Base-by-base conservation (phyloP, 768 basidiomycete species). In the Amanita polypyramis region DNA sequence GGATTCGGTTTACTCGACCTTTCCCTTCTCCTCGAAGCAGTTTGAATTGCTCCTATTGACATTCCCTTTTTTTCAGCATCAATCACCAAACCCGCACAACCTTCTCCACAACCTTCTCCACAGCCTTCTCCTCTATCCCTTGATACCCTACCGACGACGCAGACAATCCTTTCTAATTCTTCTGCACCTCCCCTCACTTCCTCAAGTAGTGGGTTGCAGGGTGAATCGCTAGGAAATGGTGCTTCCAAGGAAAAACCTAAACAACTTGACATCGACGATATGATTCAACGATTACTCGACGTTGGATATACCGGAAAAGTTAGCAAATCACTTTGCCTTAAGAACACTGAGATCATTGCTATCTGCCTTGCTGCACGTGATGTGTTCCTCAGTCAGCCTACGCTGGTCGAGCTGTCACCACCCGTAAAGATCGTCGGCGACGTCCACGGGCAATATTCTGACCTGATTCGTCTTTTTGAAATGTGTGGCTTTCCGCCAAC, bases 371-470 rank as follows among this genome's bases (percentile, higher is more conserved):
- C 94, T 27, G 95, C 95, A 23, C 82, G 96, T 43, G 96, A 98
- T 55, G 88, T 98, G 41, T 95, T 98, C 61, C 81, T 99, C 53
- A 81, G 77, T 60, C 96, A 99, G 62, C 96, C 96, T 7, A 97
- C 95, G 3, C 81, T 99, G 55, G 85, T 99, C 60, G 96, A 99
- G 65, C 77, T 99, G 43, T 90, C 87, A 4, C 96, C 96, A 7
- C 95, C 96, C 21, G 96, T 99, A 56, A 99, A 98, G 76, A 97
- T 99, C 54, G 96, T 98, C 14, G 96, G 96, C 21, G 96, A 99
- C 66, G 94, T 98, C 5, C 96, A 99, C 60, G 96, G 96, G 5
- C 96, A 99, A 70, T 99, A 97, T 66, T 90, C 89, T 43, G 96
- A 99, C 73, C 82, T 99, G 58, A 98, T 98, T 58, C 85, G 96